Evolutionary conservation across 2,329 filamentous ascomycete species (phyloP).

Genomic region (Endoconidiophora laricicola): DNA sequence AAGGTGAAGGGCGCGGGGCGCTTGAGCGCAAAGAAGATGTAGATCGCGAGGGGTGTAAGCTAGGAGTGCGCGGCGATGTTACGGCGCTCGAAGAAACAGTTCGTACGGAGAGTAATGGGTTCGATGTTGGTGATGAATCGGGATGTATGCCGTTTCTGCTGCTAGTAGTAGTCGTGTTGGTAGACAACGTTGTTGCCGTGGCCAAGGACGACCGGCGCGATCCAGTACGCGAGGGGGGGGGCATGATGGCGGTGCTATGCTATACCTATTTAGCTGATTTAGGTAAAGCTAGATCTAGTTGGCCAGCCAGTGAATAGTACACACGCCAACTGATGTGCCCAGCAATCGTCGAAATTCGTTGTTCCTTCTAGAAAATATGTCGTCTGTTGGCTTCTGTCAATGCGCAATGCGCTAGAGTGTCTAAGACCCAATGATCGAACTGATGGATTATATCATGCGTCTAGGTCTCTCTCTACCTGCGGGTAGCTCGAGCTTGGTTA

Average conservation of each 20-base stretch:
- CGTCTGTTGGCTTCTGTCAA: no score
- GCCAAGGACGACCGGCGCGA: slow-evolving; percentile 10
- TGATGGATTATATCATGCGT: no score
- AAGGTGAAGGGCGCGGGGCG: slow-evolving; percentile 23
- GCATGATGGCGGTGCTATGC: background rate
- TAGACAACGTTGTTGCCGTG: slow-evolving; percentile 9
- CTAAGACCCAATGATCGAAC: no score
- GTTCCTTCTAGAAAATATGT: no score
- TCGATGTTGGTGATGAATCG: background rate
- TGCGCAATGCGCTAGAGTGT: no score
- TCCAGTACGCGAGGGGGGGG: slow-evolving; percentile 6
- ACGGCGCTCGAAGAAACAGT: background rate
- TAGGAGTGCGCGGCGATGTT: slow-evolving; percentile 8
- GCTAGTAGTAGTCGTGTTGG: background rate
- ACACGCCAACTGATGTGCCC: no score
- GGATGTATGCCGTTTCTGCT: slow-evolving; percentile 14
- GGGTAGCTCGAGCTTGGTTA: no score
- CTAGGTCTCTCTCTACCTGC: no score
- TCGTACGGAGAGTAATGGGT: background rate
- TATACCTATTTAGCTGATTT: no score
- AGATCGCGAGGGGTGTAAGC: slow-evolving; percentile 6
- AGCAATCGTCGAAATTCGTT: no score
- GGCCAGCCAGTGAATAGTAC: no score
- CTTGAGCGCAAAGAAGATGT: slow-evolving; percentile 20
- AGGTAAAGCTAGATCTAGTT: no score